Base-by-base conservation (phyloP, 345 rosid genomes). In the Bruguiera sexangula region DNA sequence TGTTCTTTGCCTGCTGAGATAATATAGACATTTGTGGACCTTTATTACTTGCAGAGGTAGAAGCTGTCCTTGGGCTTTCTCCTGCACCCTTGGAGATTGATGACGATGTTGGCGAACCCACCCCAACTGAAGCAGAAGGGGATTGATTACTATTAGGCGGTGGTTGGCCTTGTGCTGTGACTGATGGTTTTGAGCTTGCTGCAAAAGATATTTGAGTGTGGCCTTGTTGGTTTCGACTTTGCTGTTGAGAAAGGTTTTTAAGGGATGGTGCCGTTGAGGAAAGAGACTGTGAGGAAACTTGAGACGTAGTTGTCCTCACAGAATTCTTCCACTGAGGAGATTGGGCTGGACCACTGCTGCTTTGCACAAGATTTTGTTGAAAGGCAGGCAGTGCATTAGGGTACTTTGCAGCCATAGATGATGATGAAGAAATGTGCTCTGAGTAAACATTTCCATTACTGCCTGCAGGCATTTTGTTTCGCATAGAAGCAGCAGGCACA, bases 311-410 rank as follows among this genome's bases (percentile, higher is more conserved):
- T 18, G 89, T 73, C 76, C 92, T 85, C 22, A 68, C 76, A 58
- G 96, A 81, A 83, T 80, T 87, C 80, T 90, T 95, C 99, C 99
- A 92, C 70, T 85, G 99, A 59, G 90, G 74, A 66, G 98, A 82
- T 59, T 90, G 98, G 59, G 67, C 81, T 29, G 88, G 90, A 74
- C 79, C 80, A 57, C 78, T 78, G 72, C 83, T 75, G 52, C 85
- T 82, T 83, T 87, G 99, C 24, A 90, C 92, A 71, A 88, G 81
- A 73, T 78, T 96, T 67, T 84, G 96, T 11, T 94, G 86, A 76
- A 87, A 90, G 2, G 80, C 80, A 65, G 97, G 51, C 30, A 79
- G 70, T 22, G 87, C 76, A 80, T 76, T 86, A 46, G 90, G 78
- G 65, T 83, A 89, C 81, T 88, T 95, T 30, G 81, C 70, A 67